phyloP scores from a whole-genome alignment of 306 rosid genomes.

The Bauhinia variegata region DNA sequence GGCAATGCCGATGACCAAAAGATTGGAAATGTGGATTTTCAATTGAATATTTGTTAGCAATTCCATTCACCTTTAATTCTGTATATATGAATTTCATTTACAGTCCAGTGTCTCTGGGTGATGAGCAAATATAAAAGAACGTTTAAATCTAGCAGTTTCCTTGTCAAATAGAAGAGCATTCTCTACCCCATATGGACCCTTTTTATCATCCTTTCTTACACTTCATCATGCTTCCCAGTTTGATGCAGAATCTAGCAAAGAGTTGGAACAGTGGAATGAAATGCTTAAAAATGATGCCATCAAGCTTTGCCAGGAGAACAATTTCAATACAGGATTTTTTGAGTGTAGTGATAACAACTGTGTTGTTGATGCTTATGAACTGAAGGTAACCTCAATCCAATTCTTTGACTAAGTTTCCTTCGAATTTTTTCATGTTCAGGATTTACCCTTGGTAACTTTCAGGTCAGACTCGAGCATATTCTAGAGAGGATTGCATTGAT shows the following conservation, averaged over 20 bases:
- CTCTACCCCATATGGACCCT: background rate
- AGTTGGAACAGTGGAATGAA: constrained; percentile 97
- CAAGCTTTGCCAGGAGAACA: constrained; percentile 89
- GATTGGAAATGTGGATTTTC: constrained; percentile 16
- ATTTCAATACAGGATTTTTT: constrained; percentile 86
- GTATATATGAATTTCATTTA: constrained; percentile 10
- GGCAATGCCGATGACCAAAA: constrained; percentile 13
- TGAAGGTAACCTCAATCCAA: constrained; percentile 60
- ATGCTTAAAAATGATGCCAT: constrained; percentile 84
- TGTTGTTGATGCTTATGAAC: constrained; percentile 89
- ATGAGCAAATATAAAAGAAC: constrained; percentile 16
- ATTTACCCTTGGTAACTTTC: constrained; percentile 37
- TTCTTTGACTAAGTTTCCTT: constrained; percentile 1
- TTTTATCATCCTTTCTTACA: constrained; percentile 9
- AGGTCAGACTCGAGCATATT: constrained; percentile 96
- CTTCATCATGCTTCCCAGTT: constrained; percentile 51
- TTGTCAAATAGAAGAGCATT: constrained; percentile 4
- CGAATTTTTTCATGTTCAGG: constrained; percentile 14
- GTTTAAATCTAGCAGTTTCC: constrained; percentile 3
- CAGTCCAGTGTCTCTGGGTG: constrained; percentile 17
- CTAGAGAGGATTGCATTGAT: constrained; percentile 87
- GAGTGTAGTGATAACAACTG: constrained; percentile 86
- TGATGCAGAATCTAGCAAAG: constrained; percentile 86
- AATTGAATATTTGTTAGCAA: constrained; percentile 8
- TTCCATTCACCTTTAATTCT: constrained; percentile 6